Percentiles rank a stretch among this genome's conserved stretches.
Evolutionary conservation across 306 rosid species (phyloP).

Genomic region (Ziziphus jujuba): DNA sequence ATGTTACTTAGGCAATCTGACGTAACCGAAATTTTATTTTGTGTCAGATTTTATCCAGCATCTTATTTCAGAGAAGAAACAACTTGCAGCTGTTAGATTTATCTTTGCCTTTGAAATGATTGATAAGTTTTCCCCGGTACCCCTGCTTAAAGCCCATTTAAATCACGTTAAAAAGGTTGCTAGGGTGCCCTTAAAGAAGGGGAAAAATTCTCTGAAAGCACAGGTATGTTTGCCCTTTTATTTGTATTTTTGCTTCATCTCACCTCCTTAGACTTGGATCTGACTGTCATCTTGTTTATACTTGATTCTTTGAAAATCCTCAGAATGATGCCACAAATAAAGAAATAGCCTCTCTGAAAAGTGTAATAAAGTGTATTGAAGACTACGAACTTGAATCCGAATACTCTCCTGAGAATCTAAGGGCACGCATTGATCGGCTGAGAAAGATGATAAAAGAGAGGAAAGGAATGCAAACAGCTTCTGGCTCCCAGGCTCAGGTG

Average conservation of each 20-base stretch:
- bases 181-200: constrained; percentile 13
- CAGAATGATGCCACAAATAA: constrained; percentile 37
- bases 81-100: constrained; percentile 35
- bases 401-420: constrained; percentile 28
- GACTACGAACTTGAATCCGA: constrained; percentile 32
- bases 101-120: constrained; percentile 26
- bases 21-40: neutral
- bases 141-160: constrained; percentile 33
- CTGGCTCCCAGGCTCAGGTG: constrained; percentile 7
- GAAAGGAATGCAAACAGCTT: constrained; percentile 12
- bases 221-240: constrained; percentile 23
- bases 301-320: constrained; percentile 2
- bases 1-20: neutral
- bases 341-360: constrained; percentile 34
- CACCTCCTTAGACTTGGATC: neutral
- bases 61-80: constrained; percentile 34
- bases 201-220: constrained; percentile 12
- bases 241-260: constrained; percentile 3
- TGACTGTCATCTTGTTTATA: neutral
- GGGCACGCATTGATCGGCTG: constrained; percentile 25
- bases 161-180: constrained; percentile 16
- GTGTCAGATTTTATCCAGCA: constrained; percentile 32
- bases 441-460: constrained; percentile 22
- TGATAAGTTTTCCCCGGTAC: constrained; percentile 39
- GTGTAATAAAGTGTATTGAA: constrained; percentile 32